Evolutionary conservation across 2,329 filamentous ascomycete genomes (phyloP), one percentile per base, ranked within the genome.

Genomic region (Gnomoniopsis sp.): DNA sequence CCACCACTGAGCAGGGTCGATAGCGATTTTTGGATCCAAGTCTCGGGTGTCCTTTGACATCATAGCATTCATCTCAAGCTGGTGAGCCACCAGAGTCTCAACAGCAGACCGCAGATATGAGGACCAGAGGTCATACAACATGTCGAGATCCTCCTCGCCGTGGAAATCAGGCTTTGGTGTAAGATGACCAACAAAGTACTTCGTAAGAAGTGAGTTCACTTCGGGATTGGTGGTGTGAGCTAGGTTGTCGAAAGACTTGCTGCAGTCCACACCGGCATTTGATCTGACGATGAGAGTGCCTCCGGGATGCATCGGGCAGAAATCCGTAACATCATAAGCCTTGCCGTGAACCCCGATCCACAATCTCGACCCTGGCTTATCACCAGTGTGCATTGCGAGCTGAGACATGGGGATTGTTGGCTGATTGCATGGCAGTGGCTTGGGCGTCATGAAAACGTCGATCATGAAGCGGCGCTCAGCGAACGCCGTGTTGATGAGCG

Each of bases 401-500:
- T 78, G 72, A 0, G 80, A 81, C 3, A 80, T 68, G 0, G 79
- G 74, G 19, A 83, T 81, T 0, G 77, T 79, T 0, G 79, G 77
- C 0, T 76, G 70, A 48, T 81, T 78, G 66, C 76, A 80, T 0
- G 79, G 77, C 1, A 83, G 73, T 0, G 80, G 75, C 58, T 77
- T 79, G 1, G 80, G 81, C 1, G 79, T 78, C 80, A 83, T 83
- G 66, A 83, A 83, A 44, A 83, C 79, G 59, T 83, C 80, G 0
- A 83, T 67, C 81, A 83, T 83, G 64, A 84, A 80, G 6, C 81
- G 74, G 1, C 81, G 72, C 67, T 84, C 81, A 0, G 80, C 80
- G 58, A 83, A 83, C 0, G 81, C 80, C 23, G 76, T 78, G 63
- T 79, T 77, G 53, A 83, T 67, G 52, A 83, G 76, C 34, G 75